Evolutionary conservation across 2,329 filamentous ascomycete species (phyloP), one percentile per base, ranked within the genome.

Genomic region (Blastomyces percursus): DNA sequence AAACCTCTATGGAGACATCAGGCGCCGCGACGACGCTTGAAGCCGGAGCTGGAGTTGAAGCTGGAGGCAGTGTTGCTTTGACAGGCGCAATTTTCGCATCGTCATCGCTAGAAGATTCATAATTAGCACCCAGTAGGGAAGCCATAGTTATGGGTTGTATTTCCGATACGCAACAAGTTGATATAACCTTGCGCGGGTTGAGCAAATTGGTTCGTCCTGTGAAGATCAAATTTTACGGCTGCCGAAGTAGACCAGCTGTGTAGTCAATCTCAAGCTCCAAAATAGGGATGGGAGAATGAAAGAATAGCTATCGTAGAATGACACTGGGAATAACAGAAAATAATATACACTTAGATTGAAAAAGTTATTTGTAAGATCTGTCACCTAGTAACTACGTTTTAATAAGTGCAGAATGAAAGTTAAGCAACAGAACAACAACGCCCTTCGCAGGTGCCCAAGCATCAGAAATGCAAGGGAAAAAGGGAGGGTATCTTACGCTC

Each of bases 1-100:
- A 80, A 81, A 82, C 80, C 79, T 82, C 80, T 79, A 79, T 75
- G 67, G 79, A 79, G 66, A 82, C 80, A 69, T 82, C 79, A 66
- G 80, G 80, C 61, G 80, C 80, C 40, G 79, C 79, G 64, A 79
- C 72, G 60, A 82, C 68, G 61, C 71, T 71, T 55, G 73, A 73
- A 59, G 75, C 70, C 61, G 72, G 66, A 40, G 73, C 69, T 50
- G 68, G 66, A 42, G 73, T 69, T 50, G 68, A 66, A 40, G 73
- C 69, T 50, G 68, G 66, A 42, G 73, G 69, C 48, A 68, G 69
- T 57, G 67, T 66, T 42, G 61, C 30, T 61, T 68, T 65, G 63
- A 61, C 61, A 59, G 70, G 65, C 21, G 65, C 52, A 60, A 67
- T 48, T 38, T 70, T 65, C 59, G 66, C 63, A 57, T 80, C 79